These are phyloP conservation scores for Geotrichum fermentans DNA, from an alignment of 1,139 yeast genomes.

Conservation along the genomic window DNA sequence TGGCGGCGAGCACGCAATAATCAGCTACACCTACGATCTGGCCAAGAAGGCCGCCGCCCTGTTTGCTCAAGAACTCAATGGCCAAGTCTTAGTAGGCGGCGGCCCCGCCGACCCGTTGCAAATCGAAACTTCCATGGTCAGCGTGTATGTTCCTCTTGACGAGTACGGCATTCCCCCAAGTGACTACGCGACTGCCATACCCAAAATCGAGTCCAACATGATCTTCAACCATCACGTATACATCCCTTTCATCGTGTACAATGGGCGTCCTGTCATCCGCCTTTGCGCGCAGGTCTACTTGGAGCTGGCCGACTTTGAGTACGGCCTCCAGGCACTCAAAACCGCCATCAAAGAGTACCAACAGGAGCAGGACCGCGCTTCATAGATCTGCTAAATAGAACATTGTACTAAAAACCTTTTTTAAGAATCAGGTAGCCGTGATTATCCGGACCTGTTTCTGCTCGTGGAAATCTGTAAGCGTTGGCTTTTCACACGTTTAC, in stretches of 20 bases:
- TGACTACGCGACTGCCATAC: constrained; percentile 10
- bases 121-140: constrained; percentile 45
- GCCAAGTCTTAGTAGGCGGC: constrained; percentile 39
- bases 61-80: constrained; percentile 37
- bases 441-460: too few relatives aligned
- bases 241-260: constrained; percentile 45
- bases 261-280: constrained; percentile 46
- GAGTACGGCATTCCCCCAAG: constrained; percentile 14
- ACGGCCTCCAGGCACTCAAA: constrained; percentile 40
- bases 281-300: constrained; percentile 59
- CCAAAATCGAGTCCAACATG: constrained; percentile 22
- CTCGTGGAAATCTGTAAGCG: too few relatives aligned
- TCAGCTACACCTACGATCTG: constrained; percentile 45
- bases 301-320: constrained; percentile 50
- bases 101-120: constrained; percentile 29
- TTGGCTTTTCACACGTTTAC: too few relatives aligned
- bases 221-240: constrained; percentile 41
- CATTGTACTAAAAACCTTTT: not conserved
- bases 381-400: too few relatives aligned
- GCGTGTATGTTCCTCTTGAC: constrained; percentile 43
- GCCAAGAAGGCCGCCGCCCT: constrained; percentile 43
- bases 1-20: constrained; percentile 58
- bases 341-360: constrained; percentile 22
- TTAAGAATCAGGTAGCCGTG: too few relatives aligned
- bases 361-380: too few relatives aligned